Evolutionary conservation across 2,329 filamentous ascomycete genomes (phyloP), one percentile per base, ranked within the genome.

Genomic region (Berkeleyomyces rouxiae): DNA sequence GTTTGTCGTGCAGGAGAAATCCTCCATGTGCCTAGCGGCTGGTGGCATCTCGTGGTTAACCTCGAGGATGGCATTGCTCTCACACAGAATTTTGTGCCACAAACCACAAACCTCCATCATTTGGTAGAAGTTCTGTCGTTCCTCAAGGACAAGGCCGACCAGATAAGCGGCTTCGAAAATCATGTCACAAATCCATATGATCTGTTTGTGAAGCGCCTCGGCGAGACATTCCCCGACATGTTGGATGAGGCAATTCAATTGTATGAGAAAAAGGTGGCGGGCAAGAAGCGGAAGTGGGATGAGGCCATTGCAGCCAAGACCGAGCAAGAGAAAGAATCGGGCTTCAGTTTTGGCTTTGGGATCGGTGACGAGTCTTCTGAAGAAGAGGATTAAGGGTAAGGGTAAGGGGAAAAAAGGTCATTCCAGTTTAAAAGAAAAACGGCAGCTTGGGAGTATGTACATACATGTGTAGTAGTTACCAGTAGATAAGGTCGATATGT

Each of bases 21-120:
- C 13, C 74, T 97, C 59, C 89, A 96, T 70, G 92, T 97, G 4
- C 92, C 93, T 0, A 90, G 86, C 60, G 91, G 92, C 4, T 97
- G 92, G 92, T 97, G 93, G 85, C 92, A 97, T 76, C 77, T 97
- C 40, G 93, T 97, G 7, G 85, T 97, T 55, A 97, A 97, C 70
- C 76, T 96, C 1, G 87, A 90, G 68, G 79, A 82, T 10, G 87
- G 88, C 51, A 87, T 97, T 66, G 93, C 92, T 3, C 79, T 97
- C 67, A 97, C 92, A 6, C 92, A 97, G 71, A 97, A 97, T 71
- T 96, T 97, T 70, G 88, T 97, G 10, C 91, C 93, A 46, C 76
- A 76, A 65, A 83, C 83, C 3, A 71, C 72, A 3, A 72, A 68
- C 51, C 66, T 75, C 13, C 71, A 73, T 40, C 86, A 92, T 68